Base-by-base conservation (phyloP, 1,284 basidiomycete species). In the Heterobasidion occidentale region DNA sequence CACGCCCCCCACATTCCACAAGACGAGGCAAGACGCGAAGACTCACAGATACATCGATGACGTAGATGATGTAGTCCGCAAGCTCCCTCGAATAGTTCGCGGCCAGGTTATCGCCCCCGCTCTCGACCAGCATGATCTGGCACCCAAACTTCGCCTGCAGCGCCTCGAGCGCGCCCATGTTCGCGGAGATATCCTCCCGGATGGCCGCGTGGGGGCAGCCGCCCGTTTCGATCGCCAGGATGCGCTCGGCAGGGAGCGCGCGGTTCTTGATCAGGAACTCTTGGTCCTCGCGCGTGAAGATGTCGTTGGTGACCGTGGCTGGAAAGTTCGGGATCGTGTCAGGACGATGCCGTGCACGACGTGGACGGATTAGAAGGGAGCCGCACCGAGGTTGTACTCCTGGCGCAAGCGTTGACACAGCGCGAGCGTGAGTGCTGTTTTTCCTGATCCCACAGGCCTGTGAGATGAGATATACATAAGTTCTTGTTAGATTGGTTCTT, bases 1-100 rank as follows among this genome's bases (percentile, higher is more conserved):
- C 42, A 20, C 46, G 11, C 19, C 6, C 12, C 46, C 5, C 46
- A 34, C n/a, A 14, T 38, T 14, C 34, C 42, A n/a, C 34, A 1
- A 27, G 20, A 36, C 14, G 9, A 9, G 38, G 19, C 11, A 52
- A 36, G 56, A 55, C n/a, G 52, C 36, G 57, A 55, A 15, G 34
- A 59, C 81, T 66, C 62, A 88, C 87, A 58, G 88, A 81, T 60
- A 90, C 88, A 66, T 90, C 88, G 59, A 94, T 92, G 46, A 95
- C 93, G 70, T 95, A 94, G 68, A 97, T 92, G 69, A 98, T 98
- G 69, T 95, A 98, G 70, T 99, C 96, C 9, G 97, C 95, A 50
- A 99, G 74, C 70, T 99, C 96, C 58, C 95, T 79, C 48, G 91
- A 94, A 71, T 98, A 98, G 71, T 97, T 97, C 6, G 96, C 96